Evolutionary conservation across 768 basidiomycete species (phyloP).

Genomic region (Fomitopsis serialis): DNA sequence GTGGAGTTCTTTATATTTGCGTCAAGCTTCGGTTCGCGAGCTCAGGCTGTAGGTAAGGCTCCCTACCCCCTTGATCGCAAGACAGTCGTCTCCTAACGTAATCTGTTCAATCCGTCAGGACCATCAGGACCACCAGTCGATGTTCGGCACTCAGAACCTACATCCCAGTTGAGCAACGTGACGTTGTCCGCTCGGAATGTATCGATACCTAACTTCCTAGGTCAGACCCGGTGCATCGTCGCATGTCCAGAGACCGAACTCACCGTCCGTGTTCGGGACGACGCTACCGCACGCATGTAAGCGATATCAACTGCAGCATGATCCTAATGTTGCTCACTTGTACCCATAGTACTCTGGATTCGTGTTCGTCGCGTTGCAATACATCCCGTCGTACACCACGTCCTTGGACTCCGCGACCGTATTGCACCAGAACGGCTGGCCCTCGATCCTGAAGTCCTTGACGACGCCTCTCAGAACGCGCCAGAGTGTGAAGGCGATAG

Average conservation of each 20-base stretch:
- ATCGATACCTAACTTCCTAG: conserved; percentile 37
- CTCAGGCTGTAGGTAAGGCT: background rate
- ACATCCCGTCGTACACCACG: conserved; percentile 54
- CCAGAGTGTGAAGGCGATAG: conserved; percentile 48
- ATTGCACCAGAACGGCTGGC: conserved; percentile 60
- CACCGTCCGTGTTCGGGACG: conserved; percentile 59
- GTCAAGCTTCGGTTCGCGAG: no score
- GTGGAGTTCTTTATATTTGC: conserved; percentile 44
- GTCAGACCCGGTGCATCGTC: background rate
- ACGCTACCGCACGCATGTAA: conserved; percentile 20
- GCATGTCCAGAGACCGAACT: background rate
- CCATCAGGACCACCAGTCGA: background rate
- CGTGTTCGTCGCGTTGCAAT: conserved; percentile 52
- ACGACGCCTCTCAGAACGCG: conserved; percentile 38
- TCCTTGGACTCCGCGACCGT: conserved; percentile 45
- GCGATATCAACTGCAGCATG: conserved; percentile 7
- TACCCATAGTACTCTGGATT: conserved; percentile 43
- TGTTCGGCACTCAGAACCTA: conserved; percentile 2
- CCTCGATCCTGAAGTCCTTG: conserved; percentile 45
- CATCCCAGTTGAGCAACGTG: conserved; percentile 50
- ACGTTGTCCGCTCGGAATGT: conserved; percentile 48
- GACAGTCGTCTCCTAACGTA: conserved; percentile 57
- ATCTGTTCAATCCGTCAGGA: conserved; percentile 18
- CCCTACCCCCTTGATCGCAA: conserved; percentile 45
- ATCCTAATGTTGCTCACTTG: conserved; percentile 30